Conservation (phyloP, 2,329 filamentous ascomycete genomes). For the Juglanconis sp. region DNA sequence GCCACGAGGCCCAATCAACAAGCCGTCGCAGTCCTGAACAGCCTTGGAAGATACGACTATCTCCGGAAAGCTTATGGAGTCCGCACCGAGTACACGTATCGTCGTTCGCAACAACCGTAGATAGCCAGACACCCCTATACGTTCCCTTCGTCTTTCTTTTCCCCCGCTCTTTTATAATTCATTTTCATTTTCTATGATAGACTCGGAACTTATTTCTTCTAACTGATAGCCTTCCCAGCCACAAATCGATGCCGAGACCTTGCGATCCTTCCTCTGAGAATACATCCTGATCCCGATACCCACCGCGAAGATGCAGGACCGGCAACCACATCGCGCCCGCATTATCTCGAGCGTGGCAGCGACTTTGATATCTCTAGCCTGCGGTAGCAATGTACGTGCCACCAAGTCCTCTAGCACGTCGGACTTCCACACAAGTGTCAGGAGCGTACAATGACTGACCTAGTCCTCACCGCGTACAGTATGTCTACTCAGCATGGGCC, state of each 20-base stretch:
- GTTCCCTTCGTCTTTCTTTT: neutral
- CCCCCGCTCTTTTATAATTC: neutral
- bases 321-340: constrained; percentile 59
- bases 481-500: constrained; percentile 97
- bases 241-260: neutral
- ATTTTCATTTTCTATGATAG: neutral
- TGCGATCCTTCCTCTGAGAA: neutral
- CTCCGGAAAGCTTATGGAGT: constrained; percentile 3
- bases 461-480: constrained; percentile 51
- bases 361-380: constrained; percentile 80
- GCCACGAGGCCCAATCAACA: neutral
- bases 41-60: neutral
- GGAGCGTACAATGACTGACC: constrained; percentile 12
- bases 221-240: neutral
- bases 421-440: neutral
- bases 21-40: neutral
- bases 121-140: constrained; percentile 1
- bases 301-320: constrained; percentile 41
- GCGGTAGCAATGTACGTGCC: constrained; percentile 79
- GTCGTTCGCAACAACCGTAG: neutral
- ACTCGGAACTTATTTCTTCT: neutral
- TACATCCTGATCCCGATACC: neutral
- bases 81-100: neutral
- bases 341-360: constrained; percentile 81
- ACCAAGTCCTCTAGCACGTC: neutral